Evolutionary conservation across 2,329 filamentous ascomycete genomes (phyloP).

Genomic region (Diaporthe destruens): DNA sequence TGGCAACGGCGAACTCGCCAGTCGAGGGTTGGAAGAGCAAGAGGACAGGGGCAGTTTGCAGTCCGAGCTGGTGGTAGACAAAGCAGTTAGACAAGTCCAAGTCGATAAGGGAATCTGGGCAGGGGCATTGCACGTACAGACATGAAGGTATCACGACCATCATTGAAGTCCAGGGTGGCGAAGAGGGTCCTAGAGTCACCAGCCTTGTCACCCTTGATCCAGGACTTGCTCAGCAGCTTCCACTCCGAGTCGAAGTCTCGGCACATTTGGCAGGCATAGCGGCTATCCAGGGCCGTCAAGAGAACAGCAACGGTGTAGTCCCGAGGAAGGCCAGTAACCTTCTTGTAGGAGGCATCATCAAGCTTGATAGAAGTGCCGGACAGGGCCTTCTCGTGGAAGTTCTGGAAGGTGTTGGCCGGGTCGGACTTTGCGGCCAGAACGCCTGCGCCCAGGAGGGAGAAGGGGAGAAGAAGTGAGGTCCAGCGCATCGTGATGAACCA

Average conservation of each 20-base stretch:
- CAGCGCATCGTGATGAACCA: constrained; percentile 72
- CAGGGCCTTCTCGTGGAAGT: constrained; percentile 77
- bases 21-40: constrained; percentile 87
- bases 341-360: constrained; percentile 79
- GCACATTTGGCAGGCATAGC: constrained; percentile 89
- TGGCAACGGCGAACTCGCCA: constrained; percentile 81
- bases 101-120: not conserved
- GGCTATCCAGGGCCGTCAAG: constrained; percentile 85
- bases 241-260: constrained; percentile 94
- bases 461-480: constrained; percentile 71
- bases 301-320: constrained; percentile 88
- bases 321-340: constrained; percentile 80
- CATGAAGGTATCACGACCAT: constrained; percentile 88
- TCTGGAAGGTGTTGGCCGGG: constrained; percentile 72
- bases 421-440: constrained; percentile 68
- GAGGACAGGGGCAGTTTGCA: constrained; percentile 94
- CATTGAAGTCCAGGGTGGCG: constrained; percentile 86
- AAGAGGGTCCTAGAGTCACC: constrained; percentile 81
- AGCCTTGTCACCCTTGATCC: constrained; percentile 85
- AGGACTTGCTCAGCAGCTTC: constrained; percentile 87
- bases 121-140: constrained; percentile 69
- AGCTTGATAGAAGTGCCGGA: constrained; percentile 79
- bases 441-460: constrained; percentile 71
- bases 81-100: constrained; percentile 15
- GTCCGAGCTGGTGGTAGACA: constrained; percentile 73